phyloP scores from a whole-genome alignment of 2,329 filamentous ascomycete species.

The Aspergillus sp. region DNA sequence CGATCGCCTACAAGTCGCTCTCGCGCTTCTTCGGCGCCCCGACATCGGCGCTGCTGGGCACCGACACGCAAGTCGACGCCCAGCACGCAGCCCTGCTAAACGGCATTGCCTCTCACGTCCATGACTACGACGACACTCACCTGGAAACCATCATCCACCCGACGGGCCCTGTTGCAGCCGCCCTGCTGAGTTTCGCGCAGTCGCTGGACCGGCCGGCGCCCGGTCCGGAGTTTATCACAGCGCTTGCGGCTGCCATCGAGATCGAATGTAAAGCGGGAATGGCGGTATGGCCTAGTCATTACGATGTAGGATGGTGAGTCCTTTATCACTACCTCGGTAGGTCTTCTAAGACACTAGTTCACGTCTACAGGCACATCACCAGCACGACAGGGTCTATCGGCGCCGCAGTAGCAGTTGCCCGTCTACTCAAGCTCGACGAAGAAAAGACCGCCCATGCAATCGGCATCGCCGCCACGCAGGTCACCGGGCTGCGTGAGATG shows the following conservation, averaged over 20 bases:
- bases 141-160: constrained; percentile 57
- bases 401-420: constrained; percentile 52
- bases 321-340: neutral
- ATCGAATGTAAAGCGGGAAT: constrained; percentile 53
- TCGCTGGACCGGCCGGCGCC: constrained; percentile 35
- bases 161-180: constrained; percentile 50
- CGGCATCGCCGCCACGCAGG: constrained; percentile 53
- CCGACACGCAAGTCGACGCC: constrained; percentile 35
- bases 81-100: constrained; percentile 53
- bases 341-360: neutral
- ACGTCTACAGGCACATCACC: constrained; percentile 45
- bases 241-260: constrained; percentile 53
- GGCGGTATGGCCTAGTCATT: constrained; percentile 54
- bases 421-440: constrained; percentile 42
- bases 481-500: constrained; percentile 53
- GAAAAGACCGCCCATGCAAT: constrained; percentile 50
- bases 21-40: constrained; percentile 36
- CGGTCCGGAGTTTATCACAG: constrained; percentile 50
- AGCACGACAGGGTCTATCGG: constrained; percentile 52
- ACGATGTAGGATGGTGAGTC: constrained; percentile 51
- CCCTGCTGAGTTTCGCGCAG: constrained; percentile 44
- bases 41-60: constrained; percentile 37
- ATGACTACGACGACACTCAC: constrained; percentile 59
- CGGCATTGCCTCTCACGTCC: constrained; percentile 54
- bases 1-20: constrained; percentile 36